phyloP scores from a whole-genome alignment of 1,139 yeast species.

The Candida buenavistaensis region DNA sequence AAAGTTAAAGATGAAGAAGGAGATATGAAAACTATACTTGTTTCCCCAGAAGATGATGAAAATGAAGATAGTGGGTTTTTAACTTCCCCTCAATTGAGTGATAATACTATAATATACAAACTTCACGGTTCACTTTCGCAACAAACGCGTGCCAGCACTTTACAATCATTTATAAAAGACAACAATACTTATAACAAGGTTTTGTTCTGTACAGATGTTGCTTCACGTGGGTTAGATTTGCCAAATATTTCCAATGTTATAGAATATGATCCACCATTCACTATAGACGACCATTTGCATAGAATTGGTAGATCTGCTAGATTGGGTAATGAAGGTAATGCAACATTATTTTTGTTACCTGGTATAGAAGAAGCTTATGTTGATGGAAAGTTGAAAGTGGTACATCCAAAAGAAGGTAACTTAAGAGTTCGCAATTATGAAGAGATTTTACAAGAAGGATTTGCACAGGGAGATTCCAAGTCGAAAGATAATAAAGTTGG shows the following conservation, averaged over 20 bases:
- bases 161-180: slow-evolving; percentile 58
- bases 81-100: slow-evolving; percentile 56
- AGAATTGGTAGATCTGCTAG: slow-evolving; percentile 77
- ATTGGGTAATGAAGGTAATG: slow-evolving; percentile 66
- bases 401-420: slow-evolving; percentile 60
- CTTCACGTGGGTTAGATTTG: slow-evolving; percentile 70
- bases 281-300: slow-evolving; percentile 70
- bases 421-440: slow-evolving; percentile 49
- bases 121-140: slow-evolving; percentile 91
- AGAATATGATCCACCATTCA: slow-evolving; percentile 70
- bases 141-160: slow-evolving; percentile 74
- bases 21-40: slow-evolving; percentile 17
- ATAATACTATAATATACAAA: slow-evolving; percentile 59
- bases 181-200: slow-evolving; percentile 51
- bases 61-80: slow-evolving; percentile 39
- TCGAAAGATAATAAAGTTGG: slow-evolving; percentile 32
- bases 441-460: slow-evolving; percentile 57
- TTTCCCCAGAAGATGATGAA: slow-evolving; percentile 20
- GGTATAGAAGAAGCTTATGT: slow-evolving; percentile 85
- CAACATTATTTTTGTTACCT: slow-evolving; percentile 77
- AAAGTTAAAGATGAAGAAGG: slow-evolving; percentile 30
- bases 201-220: slow-evolving; percentile 80
- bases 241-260: slow-evolving; percentile 65
- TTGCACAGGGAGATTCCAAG: slow-evolving; percentile 38
- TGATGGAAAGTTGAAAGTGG: slow-evolving; percentile 46